A percentile compares a stretch with the other conserved stretches of the same genome.
These are phyloP conservation scores for Triticum dicoccoides DNA, from an alignment of 176 grass and related monocot genomes.

Conservation along the genomic window DNA sequence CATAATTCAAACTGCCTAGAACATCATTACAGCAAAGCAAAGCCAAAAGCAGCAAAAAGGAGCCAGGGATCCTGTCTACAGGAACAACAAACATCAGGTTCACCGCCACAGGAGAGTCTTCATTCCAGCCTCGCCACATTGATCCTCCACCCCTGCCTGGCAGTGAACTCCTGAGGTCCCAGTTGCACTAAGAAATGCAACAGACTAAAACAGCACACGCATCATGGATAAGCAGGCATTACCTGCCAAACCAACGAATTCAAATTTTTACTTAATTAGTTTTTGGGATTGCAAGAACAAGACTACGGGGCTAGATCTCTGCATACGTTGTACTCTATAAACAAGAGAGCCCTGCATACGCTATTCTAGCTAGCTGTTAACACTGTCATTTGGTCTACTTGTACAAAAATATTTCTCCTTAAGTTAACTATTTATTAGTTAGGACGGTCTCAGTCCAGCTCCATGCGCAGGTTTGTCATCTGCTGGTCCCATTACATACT, in stretches of 20 bases:
- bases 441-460: too few species aligned
- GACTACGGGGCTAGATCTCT: neutral
- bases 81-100: too few species aligned
- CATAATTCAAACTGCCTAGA: too few species aligned
- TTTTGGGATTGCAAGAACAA: neutral
- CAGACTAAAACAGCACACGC: neutral
- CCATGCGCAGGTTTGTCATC: neutral
- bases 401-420: neutral
- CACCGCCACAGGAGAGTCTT: too few species aligned
- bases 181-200: neutral
- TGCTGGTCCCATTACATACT: neutral
- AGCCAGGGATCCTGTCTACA: too few species aligned
- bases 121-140: too few species aligned
- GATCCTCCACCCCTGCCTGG: too few species aligned
- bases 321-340: neutral
- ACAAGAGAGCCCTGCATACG: slow-evolving; percentile 1
- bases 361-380: slow-evolving; percentile 9
- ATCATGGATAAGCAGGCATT: neutral
- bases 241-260: slow-evolving; percentile 8
- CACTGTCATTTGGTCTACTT: neutral
- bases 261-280: neutral
- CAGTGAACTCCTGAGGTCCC: neutral
- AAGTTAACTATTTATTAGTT: too few species aligned
- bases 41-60: too few species aligned
- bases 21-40: too few species aligned